phyloP scores from a whole-genome alignment of 129 eudicot genomes.

The carrot (Daucus carota) region DNA sequence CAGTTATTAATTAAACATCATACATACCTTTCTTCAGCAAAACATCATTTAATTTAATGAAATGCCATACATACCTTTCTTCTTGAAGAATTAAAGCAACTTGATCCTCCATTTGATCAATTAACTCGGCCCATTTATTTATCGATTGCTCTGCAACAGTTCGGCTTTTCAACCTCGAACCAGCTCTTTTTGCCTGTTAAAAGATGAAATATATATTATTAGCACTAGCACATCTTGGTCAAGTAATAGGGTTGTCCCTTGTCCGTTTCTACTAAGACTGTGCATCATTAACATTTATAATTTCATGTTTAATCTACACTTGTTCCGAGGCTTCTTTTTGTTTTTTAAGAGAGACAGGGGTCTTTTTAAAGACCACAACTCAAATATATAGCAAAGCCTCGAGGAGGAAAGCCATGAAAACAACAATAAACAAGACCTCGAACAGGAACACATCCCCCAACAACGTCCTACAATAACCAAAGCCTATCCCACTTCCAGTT shows the following conservation, averaged over 20 bases:
- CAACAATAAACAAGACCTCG: neutral
- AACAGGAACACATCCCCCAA: neutral
- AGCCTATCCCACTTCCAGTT: neutral
- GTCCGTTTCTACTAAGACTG: neutral
- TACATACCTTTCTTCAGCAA: slow-evolving; percentile 61
- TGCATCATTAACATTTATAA: neutral
- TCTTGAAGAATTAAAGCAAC: slow-evolving; percentile 67
- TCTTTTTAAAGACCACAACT: neutral
- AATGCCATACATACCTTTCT: slow-evolving; percentile 50
- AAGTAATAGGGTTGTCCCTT: neutral
- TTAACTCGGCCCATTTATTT: slow-evolving; percentile 59
- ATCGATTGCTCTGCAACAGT: slow-evolving; percentile 79
- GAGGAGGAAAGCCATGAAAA: no score
- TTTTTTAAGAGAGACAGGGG: neutral
- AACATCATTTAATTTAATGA: neutral
- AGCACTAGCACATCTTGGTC: neutral
- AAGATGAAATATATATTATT: neutral
- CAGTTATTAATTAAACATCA: neutral
- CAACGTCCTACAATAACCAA: neutral
- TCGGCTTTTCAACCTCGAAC: slow-evolving; percentile 73
- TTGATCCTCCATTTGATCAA: slow-evolving; percentile 94
- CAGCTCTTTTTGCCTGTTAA: slow-evolving; percentile 73
- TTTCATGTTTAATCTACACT: neutral
- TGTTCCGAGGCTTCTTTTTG: neutral
- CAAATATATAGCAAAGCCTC: no score